A percentile compares a stretch with the other conserved stretches of the same genome.
Evolutionary conservation across 1,284 basidiomycete genomes (phyloP).

Genomic region (Tranzscheliella williamsii): DNA sequence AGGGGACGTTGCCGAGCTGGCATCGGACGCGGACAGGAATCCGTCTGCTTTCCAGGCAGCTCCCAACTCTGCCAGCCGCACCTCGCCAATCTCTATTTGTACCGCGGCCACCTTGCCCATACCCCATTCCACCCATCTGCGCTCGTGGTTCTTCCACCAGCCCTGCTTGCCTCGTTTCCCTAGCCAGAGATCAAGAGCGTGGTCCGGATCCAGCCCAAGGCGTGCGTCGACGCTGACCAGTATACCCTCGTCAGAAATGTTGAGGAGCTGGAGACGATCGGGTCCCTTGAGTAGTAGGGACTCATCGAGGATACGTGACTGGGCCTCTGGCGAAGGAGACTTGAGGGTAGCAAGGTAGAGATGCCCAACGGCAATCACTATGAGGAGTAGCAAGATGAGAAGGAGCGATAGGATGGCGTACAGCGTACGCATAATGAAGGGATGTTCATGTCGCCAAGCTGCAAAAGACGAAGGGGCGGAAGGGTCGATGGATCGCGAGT

Average conservation of each 20-base stretch:
- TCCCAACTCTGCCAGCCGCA: slow-evolving; percentile 38
- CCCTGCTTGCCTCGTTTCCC: slow-evolving; percentile 31
- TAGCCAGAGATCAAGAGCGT: slow-evolving; percentile 51
- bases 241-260: slow-evolving; percentile 47
- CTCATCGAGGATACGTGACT: slow-evolving; percentile 44
- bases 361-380: slow-evolving; percentile 33
- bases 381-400: slow-evolving; percentile 28
- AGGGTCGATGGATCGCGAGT: slow-evolving; percentile 24
- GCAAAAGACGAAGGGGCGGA: slow-evolving; percentile 23
- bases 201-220: slow-evolving; percentile 50
- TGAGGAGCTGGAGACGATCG: slow-evolving; percentile 45
- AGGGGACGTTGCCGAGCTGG: not conserved
- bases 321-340: slow-evolving; percentile 32
- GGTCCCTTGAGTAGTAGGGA: slow-evolving; percentile 49
- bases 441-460: slow-evolving; percentile 33
- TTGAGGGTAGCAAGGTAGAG: slow-evolving; percentile 40
- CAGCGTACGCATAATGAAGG: slow-evolving; percentile 20
- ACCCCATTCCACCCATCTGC: slow-evolving; percentile 51
- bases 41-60: slow-evolving; percentile 14
- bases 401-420: slow-evolving; percentile 28
- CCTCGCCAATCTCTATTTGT: slow-evolving; percentile 44
- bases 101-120: slow-evolving; percentile 48
- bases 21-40: not conserved
- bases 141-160: slow-evolving; percentile 46
- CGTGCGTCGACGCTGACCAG: slow-evolving; percentile 47